phyloP scores from a whole-genome alignment of 768 basidiomycete species.

The Podaxis rugospora region DNA sequence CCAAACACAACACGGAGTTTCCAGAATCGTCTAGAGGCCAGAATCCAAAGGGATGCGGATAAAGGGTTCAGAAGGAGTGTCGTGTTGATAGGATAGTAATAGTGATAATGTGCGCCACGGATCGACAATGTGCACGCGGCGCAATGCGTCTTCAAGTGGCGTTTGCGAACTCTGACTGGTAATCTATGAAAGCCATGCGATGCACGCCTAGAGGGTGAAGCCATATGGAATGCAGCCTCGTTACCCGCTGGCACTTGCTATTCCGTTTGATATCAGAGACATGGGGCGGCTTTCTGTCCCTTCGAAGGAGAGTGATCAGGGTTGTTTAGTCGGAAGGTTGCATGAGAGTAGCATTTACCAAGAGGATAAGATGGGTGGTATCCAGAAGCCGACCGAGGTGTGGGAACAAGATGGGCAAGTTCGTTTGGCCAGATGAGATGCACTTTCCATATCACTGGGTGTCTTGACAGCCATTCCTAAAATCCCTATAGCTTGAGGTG shows the following conservation, averaged over 20 bases:
- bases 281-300: background rate
- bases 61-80: background rate
- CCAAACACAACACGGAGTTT: background rate
- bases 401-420: background rate
- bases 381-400: background rate
- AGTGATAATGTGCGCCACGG: conserved; percentile 3
- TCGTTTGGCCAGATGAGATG: background rate
- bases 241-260: background rate
- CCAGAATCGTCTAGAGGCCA: background rate
- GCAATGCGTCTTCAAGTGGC: conserved; percentile 8
- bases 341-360: background rate
- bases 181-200: conserved; percentile 8
- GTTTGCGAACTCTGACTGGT: background rate
- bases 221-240: background rate
- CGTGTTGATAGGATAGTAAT: background rate
- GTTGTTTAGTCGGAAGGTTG: background rate
- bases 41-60: background rate
- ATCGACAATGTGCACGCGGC: conserved; percentile 9
- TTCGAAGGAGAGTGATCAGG: background rate
- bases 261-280: background rate
- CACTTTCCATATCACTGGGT: background rate
- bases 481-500: background rate
- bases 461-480: background rate
- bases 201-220: background rate
- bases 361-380: background rate